Conservation (phyloP, 805 yeast species). For the Scheffersomyces amazonensis region DNA sequence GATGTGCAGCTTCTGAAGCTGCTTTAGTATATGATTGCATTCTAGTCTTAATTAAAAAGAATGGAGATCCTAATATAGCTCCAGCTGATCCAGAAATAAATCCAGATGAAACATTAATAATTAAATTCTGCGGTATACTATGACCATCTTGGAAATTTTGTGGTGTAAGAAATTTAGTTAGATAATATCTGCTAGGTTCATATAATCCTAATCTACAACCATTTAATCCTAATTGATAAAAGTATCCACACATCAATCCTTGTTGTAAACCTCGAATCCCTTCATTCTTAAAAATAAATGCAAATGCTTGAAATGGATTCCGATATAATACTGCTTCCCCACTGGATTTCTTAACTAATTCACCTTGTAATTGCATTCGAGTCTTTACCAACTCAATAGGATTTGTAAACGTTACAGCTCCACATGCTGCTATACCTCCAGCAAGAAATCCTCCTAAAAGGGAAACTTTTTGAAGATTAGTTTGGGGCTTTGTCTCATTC, state of each 20-base stretch:
- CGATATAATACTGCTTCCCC: slow-evolving; percentile 57
- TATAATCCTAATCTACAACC: slow-evolving; percentile 94
- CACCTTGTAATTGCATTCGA: slow-evolving; percentile 96
- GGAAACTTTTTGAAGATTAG: slow-evolving; percentile 60
- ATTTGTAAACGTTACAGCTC: slow-evolving; percentile 95
- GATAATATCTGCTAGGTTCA: slow-evolving; percentile 71
- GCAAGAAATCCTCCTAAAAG: slow-evolving; percentile 81
- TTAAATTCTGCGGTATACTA: slow-evolving; percentile 31
- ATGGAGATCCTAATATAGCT: slow-evolving; percentile 86
- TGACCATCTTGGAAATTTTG: slow-evolving; percentile 41
- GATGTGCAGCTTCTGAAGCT: slow-evolving; percentile 10
- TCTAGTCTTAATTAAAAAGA: slow-evolving; percentile 89
- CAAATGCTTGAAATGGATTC: slow-evolving; percentile 84
- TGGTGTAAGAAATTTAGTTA: slow-evolving; percentile 58
- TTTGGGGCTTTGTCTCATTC: slow-evolving; percentile 11
- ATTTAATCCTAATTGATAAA: slow-evolving; percentile 86
- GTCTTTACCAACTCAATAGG: slow-evolving; percentile 95
- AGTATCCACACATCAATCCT: slow-evolving; percentile 85
- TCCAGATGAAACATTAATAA: slow-evolving; percentile 76
- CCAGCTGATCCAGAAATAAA: slow-evolving; percentile 85
- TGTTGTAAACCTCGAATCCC: slow-evolving; percentile 87
- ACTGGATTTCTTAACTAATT: slow-evolving; percentile 54
- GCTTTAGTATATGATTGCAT: slow-evolving; percentile 88
- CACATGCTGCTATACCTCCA: slow-evolving; percentile 94
- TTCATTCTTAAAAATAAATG: slow-evolving; percentile 69